Percentiles rank a stretch among this genome's conserved stretches.
Evolutionary conservation across 1,139 yeast species (phyloP).

Genomic region (Tardiomyces digboiensis): DNA sequence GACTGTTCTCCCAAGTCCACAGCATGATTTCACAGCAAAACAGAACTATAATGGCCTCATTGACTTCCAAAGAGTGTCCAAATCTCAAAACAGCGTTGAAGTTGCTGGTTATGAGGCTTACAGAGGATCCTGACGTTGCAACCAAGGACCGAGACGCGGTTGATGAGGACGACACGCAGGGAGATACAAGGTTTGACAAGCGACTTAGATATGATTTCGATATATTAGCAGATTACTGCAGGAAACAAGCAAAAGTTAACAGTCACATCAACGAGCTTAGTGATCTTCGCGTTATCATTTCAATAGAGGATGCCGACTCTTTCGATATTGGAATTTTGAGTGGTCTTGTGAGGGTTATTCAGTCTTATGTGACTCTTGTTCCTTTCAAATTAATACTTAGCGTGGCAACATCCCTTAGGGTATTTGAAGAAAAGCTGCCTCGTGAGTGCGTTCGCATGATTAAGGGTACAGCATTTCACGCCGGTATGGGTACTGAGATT

Average conservation of each 20-base stretch:
- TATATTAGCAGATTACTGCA: slow-evolving; percentile 40
- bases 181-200: slow-evolving; percentile 22
- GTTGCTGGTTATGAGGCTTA: slow-evolving; percentile 25
- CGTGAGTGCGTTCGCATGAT: slow-evolving; percentile 20
- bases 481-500: neutral
- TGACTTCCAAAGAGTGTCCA: slow-evolving; percentile 26
- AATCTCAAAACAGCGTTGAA: slow-evolving; percentile 29
- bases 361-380: slow-evolving; percentile 25
- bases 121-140: slow-evolving; percentile 12
- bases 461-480: slow-evolving; percentile 10
- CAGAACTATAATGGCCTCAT: slow-evolving; percentile 16
- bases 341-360: slow-evolving; percentile 39
- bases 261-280: slow-evolving; percentile 9
- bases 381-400: slow-evolving; percentile 45
- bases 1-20: slow-evolving; percentile 21
- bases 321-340: slow-evolving; percentile 43
- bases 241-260: slow-evolving; percentile 11
- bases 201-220: slow-evolving; percentile 44
- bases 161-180: slow-evolving; percentile 10
- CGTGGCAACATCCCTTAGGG: slow-evolving; percentile 39
- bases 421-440: slow-evolving; percentile 35
- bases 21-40: slow-evolving; percentile 8
- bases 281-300: slow-evolving; percentile 30
- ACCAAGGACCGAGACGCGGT: neutral
- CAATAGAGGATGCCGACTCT: slow-evolving; percentile 60